Evolutionary conservation across 371 early-diverging fungal species (phyloP).

Genomic region (Dichotomocladium elegans): DNA sequence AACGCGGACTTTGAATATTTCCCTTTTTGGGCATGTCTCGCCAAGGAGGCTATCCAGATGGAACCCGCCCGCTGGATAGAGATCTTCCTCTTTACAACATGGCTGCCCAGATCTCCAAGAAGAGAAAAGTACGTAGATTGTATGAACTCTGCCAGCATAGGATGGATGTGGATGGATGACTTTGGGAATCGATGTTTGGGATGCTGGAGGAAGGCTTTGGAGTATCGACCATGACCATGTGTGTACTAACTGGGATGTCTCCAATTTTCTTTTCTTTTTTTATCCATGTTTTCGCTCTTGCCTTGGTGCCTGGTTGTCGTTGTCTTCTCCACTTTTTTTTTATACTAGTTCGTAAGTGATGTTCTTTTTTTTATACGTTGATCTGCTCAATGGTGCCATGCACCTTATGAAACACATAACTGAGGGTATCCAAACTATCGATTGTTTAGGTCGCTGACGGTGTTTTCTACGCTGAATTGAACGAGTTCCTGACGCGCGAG

Average conservation of each 20-base stretch:
- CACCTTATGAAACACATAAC: background rate
- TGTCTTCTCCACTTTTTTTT: background rate
- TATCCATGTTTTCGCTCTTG: background rate
- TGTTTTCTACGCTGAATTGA: slow-evolving; percentile 99
- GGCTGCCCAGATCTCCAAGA: slow-evolving; percentile 68
- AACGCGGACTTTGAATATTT: too few relatives aligned
- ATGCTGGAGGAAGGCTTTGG: slow-evolving; percentile 23
- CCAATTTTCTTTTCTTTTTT: background rate
- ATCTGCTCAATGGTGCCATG: background rate
- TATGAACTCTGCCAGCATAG: slow-evolving; percentile 11
- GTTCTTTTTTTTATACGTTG: background rate
- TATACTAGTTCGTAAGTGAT: slow-evolving; percentile 48
- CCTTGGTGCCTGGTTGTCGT: background rate
- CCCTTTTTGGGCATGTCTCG: too few relatives aligned
- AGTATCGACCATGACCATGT: background rate
- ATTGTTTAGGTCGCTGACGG: slow-evolving; percentile 89
- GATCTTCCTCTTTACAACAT: slow-evolving; percentile 1
- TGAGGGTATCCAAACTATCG: background rate
- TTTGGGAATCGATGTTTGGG: background rate
- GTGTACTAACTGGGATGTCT: background rate
- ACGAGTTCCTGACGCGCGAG: slow-evolving; percentile 98
- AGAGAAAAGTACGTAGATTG: slow-evolving; percentile 63
- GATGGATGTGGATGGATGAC: slow-evolving; percentile 14
- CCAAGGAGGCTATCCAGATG: too few relatives aligned
- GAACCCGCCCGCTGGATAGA: background rate